phyloP scores from a whole-genome alignment of 495 filamentous ascomycete species.

The Penicillium atrosanguineum region DNA sequence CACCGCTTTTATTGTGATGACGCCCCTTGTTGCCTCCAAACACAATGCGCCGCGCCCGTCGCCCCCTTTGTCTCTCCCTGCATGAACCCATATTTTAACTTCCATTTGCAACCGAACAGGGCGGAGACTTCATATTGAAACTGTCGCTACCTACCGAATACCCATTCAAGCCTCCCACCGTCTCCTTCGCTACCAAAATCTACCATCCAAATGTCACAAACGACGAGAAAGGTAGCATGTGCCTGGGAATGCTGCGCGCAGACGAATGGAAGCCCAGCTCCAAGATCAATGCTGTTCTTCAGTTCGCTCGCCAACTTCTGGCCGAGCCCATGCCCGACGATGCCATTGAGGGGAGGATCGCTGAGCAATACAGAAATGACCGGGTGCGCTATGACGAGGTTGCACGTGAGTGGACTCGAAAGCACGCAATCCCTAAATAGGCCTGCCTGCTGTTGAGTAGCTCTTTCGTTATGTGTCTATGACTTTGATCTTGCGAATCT shows the following conservation, averaged over 20 bases:
- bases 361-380: constrained; percentile 78
- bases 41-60: background rate
- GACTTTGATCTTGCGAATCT: background rate
- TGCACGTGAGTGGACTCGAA: constrained; percentile 75
- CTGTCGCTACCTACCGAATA: constrained; percentile 80
- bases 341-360: constrained; percentile 84
- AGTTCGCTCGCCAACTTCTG: constrained; percentile 74
- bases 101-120: constrained; percentile 37
- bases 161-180: constrained; percentile 87
- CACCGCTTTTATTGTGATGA: background rate
- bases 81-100: constrained; percentile 8
- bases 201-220: constrained; percentile 98
- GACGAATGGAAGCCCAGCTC: constrained; percentile 95
- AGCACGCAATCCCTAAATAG: constrained; percentile 61
- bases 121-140: constrained; percentile 75
- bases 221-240: constrained; percentile 89
- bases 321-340: constrained; percentile 91
- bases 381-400: constrained; percentile 75
- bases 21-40: no score
- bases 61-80: background rate
- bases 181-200: constrained; percentile 91
- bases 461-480: background rate
- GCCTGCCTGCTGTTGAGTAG: background rate
- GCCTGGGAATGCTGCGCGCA: constrained; percentile 77
- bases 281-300: constrained; percentile 72